These are phyloP conservation scores for Rubia peregrina DNA, from an alignment of 305 asterid species.

Conservation along the genomic window DNA sequence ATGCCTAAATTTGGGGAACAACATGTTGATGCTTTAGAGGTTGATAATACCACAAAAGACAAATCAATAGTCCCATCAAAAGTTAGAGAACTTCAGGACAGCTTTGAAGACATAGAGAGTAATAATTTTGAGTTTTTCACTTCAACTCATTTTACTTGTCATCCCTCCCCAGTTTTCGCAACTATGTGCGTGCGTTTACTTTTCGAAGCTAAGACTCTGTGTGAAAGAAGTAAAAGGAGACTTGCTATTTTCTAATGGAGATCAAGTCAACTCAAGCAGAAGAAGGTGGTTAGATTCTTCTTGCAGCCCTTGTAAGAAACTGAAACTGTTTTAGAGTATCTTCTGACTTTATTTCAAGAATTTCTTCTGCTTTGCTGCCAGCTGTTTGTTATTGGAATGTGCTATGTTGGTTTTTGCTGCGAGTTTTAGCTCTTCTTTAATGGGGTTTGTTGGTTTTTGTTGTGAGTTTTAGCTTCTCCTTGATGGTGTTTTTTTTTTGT, in stretches of 20 bases:
- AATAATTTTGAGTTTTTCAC: neutral
- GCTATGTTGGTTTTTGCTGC: neutral
- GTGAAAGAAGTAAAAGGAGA: neutral
- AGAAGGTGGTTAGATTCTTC: constrained; percentile 2
- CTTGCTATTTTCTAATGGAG: neutral
- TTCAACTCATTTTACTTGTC: constrained; percentile 3
- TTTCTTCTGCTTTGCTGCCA: neutral
- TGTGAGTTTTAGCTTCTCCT: neutral
- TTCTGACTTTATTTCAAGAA: constrained; percentile 2
- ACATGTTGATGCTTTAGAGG: constrained; percentile 25
- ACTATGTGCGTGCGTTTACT: neutral
- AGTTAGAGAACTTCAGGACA: constrained; percentile 28
- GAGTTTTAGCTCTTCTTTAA: neutral
- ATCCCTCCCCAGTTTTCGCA: neutral
- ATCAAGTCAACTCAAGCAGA: constrained; percentile 17
- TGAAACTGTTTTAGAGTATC: neutral
- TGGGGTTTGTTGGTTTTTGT: neutral
- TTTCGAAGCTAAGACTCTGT: neutral
- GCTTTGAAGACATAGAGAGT: constrained; percentile 27
- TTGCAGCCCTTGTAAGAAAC: constrained; percentile 13
- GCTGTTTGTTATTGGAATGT: neutral
- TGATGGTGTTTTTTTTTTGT: neutral
- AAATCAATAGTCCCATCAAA: constrained; percentile 18
- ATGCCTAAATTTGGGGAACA: constrained; percentile 1
- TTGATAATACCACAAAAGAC: constrained; percentile 8